These are phyloP conservation scores for Claviceps africana DNA, from an alignment of 2,329 filamentous ascomycete species.

Conservation along the genomic window DNA sequence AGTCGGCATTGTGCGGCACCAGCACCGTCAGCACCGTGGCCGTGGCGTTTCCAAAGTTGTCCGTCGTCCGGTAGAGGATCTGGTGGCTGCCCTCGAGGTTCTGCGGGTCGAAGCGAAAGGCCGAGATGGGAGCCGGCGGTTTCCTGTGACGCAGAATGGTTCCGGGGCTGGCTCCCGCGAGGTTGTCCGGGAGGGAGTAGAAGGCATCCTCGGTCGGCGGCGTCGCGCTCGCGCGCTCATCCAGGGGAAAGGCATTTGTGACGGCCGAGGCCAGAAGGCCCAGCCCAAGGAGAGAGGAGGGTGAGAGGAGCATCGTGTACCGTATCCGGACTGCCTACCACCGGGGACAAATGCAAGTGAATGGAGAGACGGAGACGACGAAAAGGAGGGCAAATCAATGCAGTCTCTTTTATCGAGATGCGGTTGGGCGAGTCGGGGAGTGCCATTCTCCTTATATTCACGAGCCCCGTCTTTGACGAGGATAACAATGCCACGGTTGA, in stretches of 20 bases:
- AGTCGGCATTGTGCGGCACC: slow-evolving; percentile 18
- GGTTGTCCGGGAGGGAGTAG: slow-evolving; percentile 6
- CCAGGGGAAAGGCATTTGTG: background rate
- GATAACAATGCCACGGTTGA: no score
- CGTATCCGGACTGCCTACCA: background rate
- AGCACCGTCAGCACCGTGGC: slow-evolving; percentile 25
- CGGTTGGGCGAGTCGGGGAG: background rate
- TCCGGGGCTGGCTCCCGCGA: slow-evolving; percentile 2
- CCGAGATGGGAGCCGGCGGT: slow-evolving; percentile 6
- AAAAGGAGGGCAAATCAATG: no score
- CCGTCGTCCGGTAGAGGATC: slow-evolving; percentile 26
- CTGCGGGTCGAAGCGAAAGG: slow-evolving; percentile 7
- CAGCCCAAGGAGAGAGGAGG: background rate
- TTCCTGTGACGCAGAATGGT: slow-evolving; percentile 7
- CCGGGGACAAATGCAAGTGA: no score
- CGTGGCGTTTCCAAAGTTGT: slow-evolving; percentile 20
- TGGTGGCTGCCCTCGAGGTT: slow-evolving; percentile 14
- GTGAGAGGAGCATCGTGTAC: background rate
- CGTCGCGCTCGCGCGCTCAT: background rate
- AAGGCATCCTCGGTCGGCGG: slow-evolving; percentile 6
- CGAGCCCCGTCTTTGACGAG: no score
- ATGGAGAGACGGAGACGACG: no score
- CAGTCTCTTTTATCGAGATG: no score
- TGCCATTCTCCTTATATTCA: background rate
- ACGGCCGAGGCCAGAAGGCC: background rate